Evolutionary conservation across 108 stramenopile species (phyloP), one percentile per base, ranked within the genome.

Genomic region (Nitzschia sp.): DNA sequence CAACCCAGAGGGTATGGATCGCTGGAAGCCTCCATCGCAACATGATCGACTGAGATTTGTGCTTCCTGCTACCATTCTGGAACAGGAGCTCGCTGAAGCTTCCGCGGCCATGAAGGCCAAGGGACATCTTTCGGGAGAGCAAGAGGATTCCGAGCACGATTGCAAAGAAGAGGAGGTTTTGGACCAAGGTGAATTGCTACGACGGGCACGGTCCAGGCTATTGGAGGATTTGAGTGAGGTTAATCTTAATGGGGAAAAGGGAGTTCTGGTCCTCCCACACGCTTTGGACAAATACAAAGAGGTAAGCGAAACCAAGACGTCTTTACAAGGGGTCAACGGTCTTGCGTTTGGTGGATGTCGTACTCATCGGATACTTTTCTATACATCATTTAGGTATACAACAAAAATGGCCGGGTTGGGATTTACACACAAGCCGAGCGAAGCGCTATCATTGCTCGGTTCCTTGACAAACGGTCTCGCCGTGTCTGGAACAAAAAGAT

Each of bases 401-500:
- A 96, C 83, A 93, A 87, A 63, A 80, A 96, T 69, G 98, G 98
- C 6, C 94, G 97, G 43, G 91, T 97, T 51, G 98, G 98, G 56
- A 95, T 97, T 51, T 98, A 97, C 80, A 96, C 95, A n/a, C 83
- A 83, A 20, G 83, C 85, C 6, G 96, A 98, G 80, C 80, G 98
- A 44, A 82, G 89, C 14, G 96, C 95, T 14, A 96, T 97, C 60
- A 94, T 98, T 63, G 78, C 80, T 9, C 79, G 95, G 62, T 98
- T 95, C 66, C 80, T 87, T 24, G 79, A 80, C 53, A 98, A 98
- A 70, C 75, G 95, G 8, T 70, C 85, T 6, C 88, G 95, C 17
- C 83, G 98, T 12, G 85, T 96, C 7, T 98, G 97, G 97, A 95
- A 93, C 63, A 97, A 98, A 78, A 96, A 96, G 83, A 94, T 97